Percentiles rank a stretch among this genome's conserved stretches.
These are phyloP conservation scores for Chalciporus piperatus DNA, from an alignment of 768 basidiomycete genomes.

Conservation along the genomic window DNA sequence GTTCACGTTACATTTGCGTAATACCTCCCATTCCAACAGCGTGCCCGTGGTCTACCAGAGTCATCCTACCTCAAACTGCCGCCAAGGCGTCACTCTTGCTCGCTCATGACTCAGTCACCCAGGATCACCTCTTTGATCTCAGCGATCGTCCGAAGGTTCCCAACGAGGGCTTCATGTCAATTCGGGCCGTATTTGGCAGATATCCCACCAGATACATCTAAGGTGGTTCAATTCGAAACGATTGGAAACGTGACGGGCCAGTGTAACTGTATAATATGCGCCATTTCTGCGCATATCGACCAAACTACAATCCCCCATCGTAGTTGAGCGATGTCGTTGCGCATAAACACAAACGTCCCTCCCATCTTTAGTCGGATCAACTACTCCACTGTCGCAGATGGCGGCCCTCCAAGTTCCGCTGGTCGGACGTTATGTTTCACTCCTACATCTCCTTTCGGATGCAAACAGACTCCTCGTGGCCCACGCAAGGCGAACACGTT, in stretches of 20 bases:
- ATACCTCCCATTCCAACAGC: conserved; percentile 13
- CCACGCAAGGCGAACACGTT: conserved; percentile 33
- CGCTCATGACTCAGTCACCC: conserved; percentile 6
- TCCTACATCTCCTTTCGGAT: conserved; percentile 19
- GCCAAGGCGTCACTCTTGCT: conserved; percentile 2
- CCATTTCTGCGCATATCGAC: neutral
- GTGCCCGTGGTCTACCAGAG: conserved; percentile 9
- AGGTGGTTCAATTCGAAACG: conserved; percentile 25
- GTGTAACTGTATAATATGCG: conserved; percentile 21
- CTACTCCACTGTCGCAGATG: conserved; percentile 19
- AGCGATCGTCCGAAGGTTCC: conserved; percentile 19
- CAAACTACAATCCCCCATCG: conserved; percentile 4
- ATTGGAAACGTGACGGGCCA: conserved; percentile 27
- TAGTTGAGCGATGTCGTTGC: conserved; percentile 26
- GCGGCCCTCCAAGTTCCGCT: conserved; percentile 10
- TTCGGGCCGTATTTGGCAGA: conserved; percentile 11
- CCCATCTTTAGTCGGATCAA: conserved; percentile 19
- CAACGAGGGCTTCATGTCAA: conserved; percentile 13
- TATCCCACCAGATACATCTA: conserved; percentile 5
- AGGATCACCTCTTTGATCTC: conserved; percentile 3
- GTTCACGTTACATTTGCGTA: conserved; percentile 11
- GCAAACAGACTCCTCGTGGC: conserved; percentile 27
- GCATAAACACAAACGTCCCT: conserved; percentile 30
- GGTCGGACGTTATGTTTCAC: conserved; percentile 15
- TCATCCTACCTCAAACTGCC: conserved; percentile 1